A percentile compares a stretch with the other conserved stretches of the same genome.
Conservation (phyloP, 2,329 filamentous ascomycete species). For the Aureobasidium uvarum region DNA sequence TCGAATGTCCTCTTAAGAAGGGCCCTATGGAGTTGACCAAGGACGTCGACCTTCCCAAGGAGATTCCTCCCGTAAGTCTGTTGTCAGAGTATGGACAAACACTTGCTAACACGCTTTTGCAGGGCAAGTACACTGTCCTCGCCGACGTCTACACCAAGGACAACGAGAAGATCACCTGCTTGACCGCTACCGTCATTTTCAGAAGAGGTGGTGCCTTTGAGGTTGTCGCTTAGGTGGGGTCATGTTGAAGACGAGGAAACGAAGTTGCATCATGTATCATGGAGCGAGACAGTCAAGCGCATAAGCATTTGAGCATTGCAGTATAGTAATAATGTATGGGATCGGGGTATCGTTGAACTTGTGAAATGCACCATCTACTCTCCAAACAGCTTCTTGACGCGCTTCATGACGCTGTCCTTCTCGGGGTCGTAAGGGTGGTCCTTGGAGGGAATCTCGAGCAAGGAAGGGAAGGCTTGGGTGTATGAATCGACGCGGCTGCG, state of each 20-base stretch:
- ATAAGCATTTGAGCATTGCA: constrained; percentile 9
- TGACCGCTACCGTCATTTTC: constrained; percentile 72
- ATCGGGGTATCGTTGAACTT: constrained; percentile 15
- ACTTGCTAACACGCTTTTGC: constrained; percentile 80
- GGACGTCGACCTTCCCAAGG: constrained; percentile 75
- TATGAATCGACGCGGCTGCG: constrained; percentile 86
- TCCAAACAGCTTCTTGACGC: constrained; percentile 72
- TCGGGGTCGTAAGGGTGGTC: constrained; percentile 98
- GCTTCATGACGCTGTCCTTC: constrained; percentile 94
- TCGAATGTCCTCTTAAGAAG: constrained; percentile 83
- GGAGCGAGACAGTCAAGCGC: not conserved
- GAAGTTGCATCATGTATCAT: constrained; percentile 15
- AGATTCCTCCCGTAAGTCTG: constrained; percentile 80
- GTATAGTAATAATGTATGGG: constrained; percentile 6
- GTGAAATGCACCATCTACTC: constrained; percentile 50
- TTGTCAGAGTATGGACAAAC: constrained; percentile 66
- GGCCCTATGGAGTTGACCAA: constrained; percentile 72
- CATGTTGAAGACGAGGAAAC: not conserved
- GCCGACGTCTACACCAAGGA: constrained; percentile 80
- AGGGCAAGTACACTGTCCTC: constrained; percentile 83
- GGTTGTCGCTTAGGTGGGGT: constrained; percentile 11
- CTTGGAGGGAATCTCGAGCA: constrained; percentile 97
- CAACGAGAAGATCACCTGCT: constrained; percentile 78
- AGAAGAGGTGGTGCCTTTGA: constrained; percentile 39
- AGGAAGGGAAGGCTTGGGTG: constrained; percentile 90